These are phyloP conservation scores for Steccherinum ochraceum DNA, from an alignment of 768 basidiomycete genomes.

Conservation along the genomic window DNA sequence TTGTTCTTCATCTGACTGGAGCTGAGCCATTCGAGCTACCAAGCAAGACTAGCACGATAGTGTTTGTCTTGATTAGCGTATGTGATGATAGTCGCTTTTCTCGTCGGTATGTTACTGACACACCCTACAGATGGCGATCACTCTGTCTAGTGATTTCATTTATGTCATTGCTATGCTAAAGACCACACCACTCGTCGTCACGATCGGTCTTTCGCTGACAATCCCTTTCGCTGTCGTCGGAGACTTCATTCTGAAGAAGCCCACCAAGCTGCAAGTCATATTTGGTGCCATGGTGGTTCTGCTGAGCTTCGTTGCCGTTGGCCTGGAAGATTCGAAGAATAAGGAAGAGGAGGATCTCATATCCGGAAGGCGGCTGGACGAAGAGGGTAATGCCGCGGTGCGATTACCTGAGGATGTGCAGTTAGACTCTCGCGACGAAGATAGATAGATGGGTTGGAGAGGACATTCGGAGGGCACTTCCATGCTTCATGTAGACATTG, in stretches of 20 bases:
- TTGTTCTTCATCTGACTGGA: conserved; percentile 68
- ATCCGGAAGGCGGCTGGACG: conserved; percentile 10
- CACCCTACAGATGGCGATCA: conserved; percentile 66
- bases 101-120: not conserved
- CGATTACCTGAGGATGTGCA: not conserved
- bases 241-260: conserved; percentile 59
- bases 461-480: too few species aligned
- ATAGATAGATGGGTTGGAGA: too few species aligned
- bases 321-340: conserved; percentile 40
- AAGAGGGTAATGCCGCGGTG: conserved; percentile 6
- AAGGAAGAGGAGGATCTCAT: conserved; percentile 17
- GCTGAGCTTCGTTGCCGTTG: conserved; percentile 69
- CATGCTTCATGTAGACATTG: too few species aligned
- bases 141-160: conserved; percentile 76
- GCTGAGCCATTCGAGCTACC: conserved; percentile 76
- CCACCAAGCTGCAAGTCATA: conserved; percentile 53
- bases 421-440: not conserved
- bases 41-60: conserved; percentile 37
- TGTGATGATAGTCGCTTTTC: too few species aligned
- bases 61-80: conserved; percentile 52
- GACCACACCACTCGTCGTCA: conserved; percentile 91
- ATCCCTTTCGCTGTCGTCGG: conserved; percentile 89
- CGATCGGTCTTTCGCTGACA: conserved; percentile 87
- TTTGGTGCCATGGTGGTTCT: conserved; percentile 75
- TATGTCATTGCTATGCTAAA: conserved; percentile 92